Evolutionary conservation across 1,139 yeast genomes (phyloP).

Genomic region (Geotrichum bryndzae): DNA sequence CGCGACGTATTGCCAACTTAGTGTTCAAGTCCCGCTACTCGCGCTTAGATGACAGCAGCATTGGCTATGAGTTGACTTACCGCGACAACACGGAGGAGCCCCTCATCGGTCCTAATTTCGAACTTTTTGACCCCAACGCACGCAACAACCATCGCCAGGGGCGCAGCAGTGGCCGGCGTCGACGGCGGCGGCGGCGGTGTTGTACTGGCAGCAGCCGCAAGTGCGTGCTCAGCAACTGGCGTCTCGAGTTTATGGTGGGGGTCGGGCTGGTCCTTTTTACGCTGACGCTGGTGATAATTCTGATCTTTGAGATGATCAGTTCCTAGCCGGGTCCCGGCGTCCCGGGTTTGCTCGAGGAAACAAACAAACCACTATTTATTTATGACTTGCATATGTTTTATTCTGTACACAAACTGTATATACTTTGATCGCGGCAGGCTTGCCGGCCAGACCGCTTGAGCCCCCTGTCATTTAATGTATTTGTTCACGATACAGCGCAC

Average conservation of each 20-base stretch:
- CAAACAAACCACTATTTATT: neutral
- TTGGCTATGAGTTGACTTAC: neutral
- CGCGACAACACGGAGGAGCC: neutral
- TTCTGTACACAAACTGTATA: neutral
- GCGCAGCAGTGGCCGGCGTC: neutral
- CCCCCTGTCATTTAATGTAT: neutral
- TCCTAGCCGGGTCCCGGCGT: neutral
- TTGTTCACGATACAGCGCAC: neutral
- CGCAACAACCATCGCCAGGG: neutral
- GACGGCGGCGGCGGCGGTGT: neutral
- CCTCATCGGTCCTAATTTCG: neutral
- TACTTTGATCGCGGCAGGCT: neutral
- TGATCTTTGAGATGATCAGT: neutral
- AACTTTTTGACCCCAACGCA: neutral
- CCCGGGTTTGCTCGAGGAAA: neutral
- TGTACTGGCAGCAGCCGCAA: neutral
- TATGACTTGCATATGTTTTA: neutral
- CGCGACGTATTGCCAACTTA: neutral
- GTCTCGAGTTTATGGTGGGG: neutral
- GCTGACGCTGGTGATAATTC: neutral
- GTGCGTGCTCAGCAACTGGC: neutral
- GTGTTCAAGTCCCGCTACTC: neutral
- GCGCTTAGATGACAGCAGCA: neutral
- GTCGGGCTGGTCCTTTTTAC: neutral
- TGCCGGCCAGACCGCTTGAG: neutral